phyloP scores from a whole-genome alignment of 2,329 filamentous ascomycete species.

The Ophiobolus disseminans region DNA sequence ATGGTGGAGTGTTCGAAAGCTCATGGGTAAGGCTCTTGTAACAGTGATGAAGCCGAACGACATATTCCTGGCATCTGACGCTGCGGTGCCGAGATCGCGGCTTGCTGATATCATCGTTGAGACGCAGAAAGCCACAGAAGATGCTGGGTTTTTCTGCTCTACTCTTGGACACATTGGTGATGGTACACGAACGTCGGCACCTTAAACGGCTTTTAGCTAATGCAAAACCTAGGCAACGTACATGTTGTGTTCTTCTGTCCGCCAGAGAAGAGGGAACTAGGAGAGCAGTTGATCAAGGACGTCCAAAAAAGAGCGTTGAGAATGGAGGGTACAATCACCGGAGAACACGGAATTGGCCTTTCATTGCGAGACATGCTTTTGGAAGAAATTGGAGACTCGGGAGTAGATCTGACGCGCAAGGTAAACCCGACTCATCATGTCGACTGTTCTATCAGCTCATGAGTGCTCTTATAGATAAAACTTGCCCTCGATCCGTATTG shows the following conservation, averaged over 20 bases:
- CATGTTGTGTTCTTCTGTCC: too few species aligned
- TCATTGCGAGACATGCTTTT: too few species aligned
- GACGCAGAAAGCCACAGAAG: slow-evolving; percentile 71
- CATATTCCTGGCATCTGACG: slow-evolving; percentile 75
- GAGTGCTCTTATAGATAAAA: too few species aligned
- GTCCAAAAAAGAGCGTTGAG: slow-evolving; percentile 88
- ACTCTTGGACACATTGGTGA: slow-evolving; percentile 79
- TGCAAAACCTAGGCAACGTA: too few species aligned
- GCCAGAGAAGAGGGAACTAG: too few species aligned
- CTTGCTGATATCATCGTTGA: slow-evolving; percentile 78
- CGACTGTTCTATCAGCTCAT: too few species aligned
- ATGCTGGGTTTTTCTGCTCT: slow-evolving; percentile 67
- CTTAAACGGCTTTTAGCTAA: slow-evolving; percentile 6
- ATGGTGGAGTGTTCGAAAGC: slow-evolving; percentile 78
- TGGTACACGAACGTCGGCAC: slow-evolving; percentile 49
- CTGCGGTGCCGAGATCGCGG: slow-evolving; percentile 77
- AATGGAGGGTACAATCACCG: slow-evolving; percentile 84
- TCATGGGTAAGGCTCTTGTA: slow-evolving; percentile 76
- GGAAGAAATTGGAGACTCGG: too few species aligned
- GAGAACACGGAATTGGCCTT: slow-evolving; percentile 85
- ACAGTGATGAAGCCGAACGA: slow-evolving; percentile 63
- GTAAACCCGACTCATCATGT: too few species aligned
- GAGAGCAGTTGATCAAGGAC: slow-evolving; percentile 77
- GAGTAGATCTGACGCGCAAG: too few species aligned
- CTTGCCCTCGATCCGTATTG: too few species aligned